Evolutionary conservation across 2,329 filamentous ascomycete species (phyloP).

Genomic region (Colletotrichum lupini): DNA sequence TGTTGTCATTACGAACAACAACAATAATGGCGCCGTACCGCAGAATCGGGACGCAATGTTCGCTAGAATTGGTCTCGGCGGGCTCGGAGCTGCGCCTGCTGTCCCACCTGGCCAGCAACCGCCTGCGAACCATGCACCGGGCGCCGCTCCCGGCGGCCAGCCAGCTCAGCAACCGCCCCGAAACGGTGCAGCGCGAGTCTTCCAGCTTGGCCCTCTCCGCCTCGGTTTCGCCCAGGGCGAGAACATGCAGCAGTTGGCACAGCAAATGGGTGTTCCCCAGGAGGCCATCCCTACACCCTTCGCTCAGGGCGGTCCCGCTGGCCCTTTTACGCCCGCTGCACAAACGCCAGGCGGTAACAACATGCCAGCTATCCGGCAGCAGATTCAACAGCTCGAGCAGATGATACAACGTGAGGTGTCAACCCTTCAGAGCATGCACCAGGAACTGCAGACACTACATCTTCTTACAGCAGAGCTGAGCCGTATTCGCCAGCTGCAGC

Average conservation of each 20-base stretch:
- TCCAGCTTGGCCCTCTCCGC: slow-evolving; percentile 79
- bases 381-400: slow-evolving; percentile 75
- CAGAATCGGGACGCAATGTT: slow-evolving; percentile 50
- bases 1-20: slow-evolving; percentile 71
- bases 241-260: slow-evolving; percentile 75
- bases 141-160: slow-evolving; percentile 32
- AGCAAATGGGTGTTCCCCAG: slow-evolving; percentile 65
- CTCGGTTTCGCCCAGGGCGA: slow-evolving; percentile 80
- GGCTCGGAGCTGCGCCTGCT: slow-evolving; percentile 29
- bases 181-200: slow-evolving; percentile 65
- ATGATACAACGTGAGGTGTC: slow-evolving; percentile 76
- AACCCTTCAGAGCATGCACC: slow-evolving; percentile 69
- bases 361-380: slow-evolving; percentile 62
- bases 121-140: slow-evolving; percentile 41
- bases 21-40: slow-evolving; percentile 42
- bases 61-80: slow-evolving; percentile 44
- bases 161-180: slow-evolving; percentile 40
- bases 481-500: slow-evolving; percentile 67
- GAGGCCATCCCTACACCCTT: slow-evolving; percentile 35
- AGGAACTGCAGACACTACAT: slow-evolving; percentile 76
- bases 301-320: slow-evolving; percentile 21
- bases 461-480: slow-evolving; percentile 75
- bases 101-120: slow-evolving; percentile 47
- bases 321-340: slow-evolving; percentile 37
- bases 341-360: slow-evolving; percentile 42